Base-by-base conservation (phyloP, 192 early-diverging fungal genomes). In the Dissophora ornata region DNA sequence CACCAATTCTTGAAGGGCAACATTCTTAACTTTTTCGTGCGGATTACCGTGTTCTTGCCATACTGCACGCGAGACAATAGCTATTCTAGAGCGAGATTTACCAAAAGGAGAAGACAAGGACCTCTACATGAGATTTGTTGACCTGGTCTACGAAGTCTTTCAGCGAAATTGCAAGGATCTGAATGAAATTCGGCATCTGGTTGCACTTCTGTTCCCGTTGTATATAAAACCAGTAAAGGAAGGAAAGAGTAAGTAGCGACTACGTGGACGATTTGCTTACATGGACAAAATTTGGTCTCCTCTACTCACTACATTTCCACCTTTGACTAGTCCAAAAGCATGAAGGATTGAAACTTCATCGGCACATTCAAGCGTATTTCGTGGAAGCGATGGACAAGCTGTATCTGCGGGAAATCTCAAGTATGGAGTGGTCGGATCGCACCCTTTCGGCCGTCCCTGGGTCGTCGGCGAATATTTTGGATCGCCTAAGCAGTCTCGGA, bases 391-490 rank as follows among this genome's bases (percentile, higher is more conserved):
- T 90, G 11, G 91, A 97, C 54, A 91, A 91, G 22, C 80, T 98
- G 22, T 97, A 95, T 73, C 77, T 97, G 63, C 88, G 96, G n/a
- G 92, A 97, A 51, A 92, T 98, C 30, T 97, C 97, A 1, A 91
- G 89, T 42, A 82, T 83, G 4, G 95, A 98, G 58, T 97, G 94
- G 94, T 61, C 80, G 2, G 80, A 81, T 46, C 80, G 78, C 24
- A 78, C 82, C 10, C n/a, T 69, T 2, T 46, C 66, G 34, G 19
- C 71, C 34, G 66, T 47, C 60, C 22, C 78, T 73, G 30, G 57
- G 36, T 26, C 53, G 11, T 44, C 9, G 34, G 56, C 44, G 49
- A 67, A 34, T 4, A 5, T 52, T n/a, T n/a, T n/a, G n/a, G 54
- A 67, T 24, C 24, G 67, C 48, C 24, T 18, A 32, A 19, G 41